phyloP scores from a whole-genome alignment of 257 asterid species.

The Fraxinus quadrangulata region DNA sequence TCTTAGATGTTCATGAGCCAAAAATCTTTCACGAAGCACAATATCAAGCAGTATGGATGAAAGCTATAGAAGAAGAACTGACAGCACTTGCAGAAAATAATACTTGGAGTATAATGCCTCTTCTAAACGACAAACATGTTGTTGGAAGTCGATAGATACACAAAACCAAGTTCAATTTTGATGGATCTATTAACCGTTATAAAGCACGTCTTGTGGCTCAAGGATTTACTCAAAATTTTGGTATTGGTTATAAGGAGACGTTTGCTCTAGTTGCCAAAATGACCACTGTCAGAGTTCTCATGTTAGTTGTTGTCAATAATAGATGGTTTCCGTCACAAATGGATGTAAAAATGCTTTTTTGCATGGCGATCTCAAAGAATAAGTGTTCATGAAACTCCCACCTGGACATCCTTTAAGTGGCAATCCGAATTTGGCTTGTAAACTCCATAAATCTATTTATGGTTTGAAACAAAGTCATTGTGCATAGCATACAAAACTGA shows the following conservation, averaged over 20 bases:
- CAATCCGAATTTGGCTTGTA: no score
- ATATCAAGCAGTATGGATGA: not conserved
- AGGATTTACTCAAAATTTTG: constrained; percentile 1
- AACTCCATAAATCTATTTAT: no score
- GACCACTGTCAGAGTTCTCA: no score
- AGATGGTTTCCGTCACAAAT: no score
- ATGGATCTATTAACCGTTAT: not conserved
- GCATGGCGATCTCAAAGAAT: no score
- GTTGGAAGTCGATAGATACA: constrained; percentile 1
- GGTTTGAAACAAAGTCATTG: no score
- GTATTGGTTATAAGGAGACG: not conserved
- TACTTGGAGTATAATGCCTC: constrained; percentile 6
- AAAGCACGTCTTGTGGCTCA: not conserved
- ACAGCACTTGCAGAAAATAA: not conserved
- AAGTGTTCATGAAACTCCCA: no score
- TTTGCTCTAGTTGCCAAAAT: no score
- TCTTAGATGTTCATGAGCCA: not conserved
- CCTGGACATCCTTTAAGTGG: no score
- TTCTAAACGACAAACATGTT: not conserved
- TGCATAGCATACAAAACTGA: no score
- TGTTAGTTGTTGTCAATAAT: no score
- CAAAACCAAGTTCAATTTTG: constrained; percentile 6
- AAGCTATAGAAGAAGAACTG: not conserved
- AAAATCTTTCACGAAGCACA: not conserved
- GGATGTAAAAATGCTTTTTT: not conserved